phyloP scores from a whole-genome alignment of 352 stramenopile genomes.

The Phytopythium helicoides region DNA sequence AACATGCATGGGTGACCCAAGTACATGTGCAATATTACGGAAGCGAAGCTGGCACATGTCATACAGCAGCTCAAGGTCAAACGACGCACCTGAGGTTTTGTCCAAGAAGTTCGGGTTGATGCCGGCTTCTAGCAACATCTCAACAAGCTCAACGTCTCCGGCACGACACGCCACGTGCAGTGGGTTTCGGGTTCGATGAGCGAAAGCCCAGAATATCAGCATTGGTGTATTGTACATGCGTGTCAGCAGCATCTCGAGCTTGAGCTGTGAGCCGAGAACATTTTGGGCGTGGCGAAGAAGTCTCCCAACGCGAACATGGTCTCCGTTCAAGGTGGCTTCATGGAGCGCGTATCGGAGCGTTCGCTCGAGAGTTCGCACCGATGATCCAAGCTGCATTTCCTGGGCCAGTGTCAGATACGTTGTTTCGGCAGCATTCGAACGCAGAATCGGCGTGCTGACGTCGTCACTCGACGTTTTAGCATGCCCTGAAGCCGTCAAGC shows the following conservation, averaged over 20 bases:
- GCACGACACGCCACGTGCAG: constrained; percentile 66
- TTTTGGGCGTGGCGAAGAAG: constrained; percentile 49
- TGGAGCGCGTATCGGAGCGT: constrained; percentile 48
- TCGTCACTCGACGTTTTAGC: constrained; percentile 9
- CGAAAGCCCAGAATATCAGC: constrained; percentile 61
- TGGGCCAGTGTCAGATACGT: constrained; percentile 41
- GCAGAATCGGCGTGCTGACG: constrained; percentile 32
- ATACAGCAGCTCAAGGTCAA: constrained; percentile 62
- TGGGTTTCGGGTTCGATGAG: constrained; percentile 65
- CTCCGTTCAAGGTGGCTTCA: constrained; percentile 40
- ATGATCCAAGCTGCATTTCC: constrained; percentile 32
- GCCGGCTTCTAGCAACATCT: constrained; percentile 53
- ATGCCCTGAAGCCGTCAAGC: constrained; percentile 1
- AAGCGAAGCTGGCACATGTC: constrained; percentile 65
- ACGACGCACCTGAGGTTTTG: constrained; percentile 64
- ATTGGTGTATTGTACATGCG: constrained; percentile 74
- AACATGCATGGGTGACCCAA: constrained; percentile 68
- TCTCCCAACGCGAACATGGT: constrained; percentile 35
- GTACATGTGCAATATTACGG: constrained; percentile 61
- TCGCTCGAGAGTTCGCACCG: constrained; percentile 36
- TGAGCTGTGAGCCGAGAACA: constrained; percentile 57
- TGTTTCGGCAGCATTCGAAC: constrained; percentile 28
- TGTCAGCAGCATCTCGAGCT: constrained; percentile 57
- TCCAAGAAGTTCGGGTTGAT: constrained; percentile 77
- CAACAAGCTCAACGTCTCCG: constrained; percentile 55